These are phyloP conservation scores for Thermomucor indicae-seudaticae DNA, from an alignment of 371 early-diverging fungal species.

Conservation along the genomic window DNA sequence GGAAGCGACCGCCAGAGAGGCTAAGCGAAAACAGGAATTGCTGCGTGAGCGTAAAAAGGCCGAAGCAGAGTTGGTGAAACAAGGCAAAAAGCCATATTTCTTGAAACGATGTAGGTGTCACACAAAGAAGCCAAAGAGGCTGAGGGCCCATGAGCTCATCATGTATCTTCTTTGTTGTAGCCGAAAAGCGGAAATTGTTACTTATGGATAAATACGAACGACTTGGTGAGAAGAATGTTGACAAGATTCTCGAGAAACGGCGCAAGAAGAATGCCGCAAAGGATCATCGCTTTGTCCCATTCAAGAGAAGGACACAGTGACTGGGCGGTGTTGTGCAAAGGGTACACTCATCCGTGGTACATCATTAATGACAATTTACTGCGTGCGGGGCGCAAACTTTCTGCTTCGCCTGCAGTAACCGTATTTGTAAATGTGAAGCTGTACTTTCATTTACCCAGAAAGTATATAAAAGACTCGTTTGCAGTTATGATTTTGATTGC, in stretches of 20 bases:
- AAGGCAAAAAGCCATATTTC: slow-evolving; percentile 89
- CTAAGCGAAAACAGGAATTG: slow-evolving; percentile 63
- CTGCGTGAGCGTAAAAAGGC: slow-evolving; percentile 73
- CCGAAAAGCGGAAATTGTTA: slow-evolving; percentile 76
- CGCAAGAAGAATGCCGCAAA: slow-evolving; percentile 85
- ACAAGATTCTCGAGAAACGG: slow-evolving; percentile 80
- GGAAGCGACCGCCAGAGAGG: slow-evolving; percentile 35
- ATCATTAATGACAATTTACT: no score
- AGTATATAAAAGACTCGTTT: no score
- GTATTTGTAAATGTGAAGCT: no score
- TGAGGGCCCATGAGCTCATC: neutral
- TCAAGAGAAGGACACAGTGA: slow-evolving; percentile 38
- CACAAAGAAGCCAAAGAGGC: no score
- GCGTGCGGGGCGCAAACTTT: no score
- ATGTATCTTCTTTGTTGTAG: slow-evolving; percentile 23
- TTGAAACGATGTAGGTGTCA: slow-evolving; percentile 73
- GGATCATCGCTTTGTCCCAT: slow-evolving; percentile 55
- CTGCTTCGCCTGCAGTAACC: no score
- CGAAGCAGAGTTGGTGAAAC: slow-evolving; percentile 71
- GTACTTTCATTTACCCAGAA: no score
- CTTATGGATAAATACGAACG: slow-evolving; percentile 74
- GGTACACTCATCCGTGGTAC: no score
- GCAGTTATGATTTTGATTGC: no score
- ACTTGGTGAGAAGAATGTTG: slow-evolving; percentile 65
- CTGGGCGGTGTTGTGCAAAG: no score